Base-by-base conservation (phyloP, 78 protist species). In the Chrysochromulina tobinii region DNA sequence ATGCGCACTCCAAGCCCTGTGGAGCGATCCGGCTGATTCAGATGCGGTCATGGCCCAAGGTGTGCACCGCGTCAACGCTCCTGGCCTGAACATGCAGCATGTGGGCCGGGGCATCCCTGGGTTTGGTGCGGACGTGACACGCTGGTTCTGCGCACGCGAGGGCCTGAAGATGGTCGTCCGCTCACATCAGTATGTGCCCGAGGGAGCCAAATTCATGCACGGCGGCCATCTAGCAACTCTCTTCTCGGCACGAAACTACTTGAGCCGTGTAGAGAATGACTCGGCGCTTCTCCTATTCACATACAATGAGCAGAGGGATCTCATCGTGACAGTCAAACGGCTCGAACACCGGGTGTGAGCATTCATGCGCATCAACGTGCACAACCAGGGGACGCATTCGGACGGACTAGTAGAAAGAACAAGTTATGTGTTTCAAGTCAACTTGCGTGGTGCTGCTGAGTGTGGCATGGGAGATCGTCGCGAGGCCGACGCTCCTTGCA, bases 21-120 rank as follows among this genome's bases (percentile, higher is more conserved):
- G 95, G 95, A 81, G 91, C 38, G 93, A 93, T 50, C 95, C 95
- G 27, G 5, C 72, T 21, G 91, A 85, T 38, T 12, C 59, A n/a
- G 81, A 20, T 21, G 57, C 57, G 23, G 50, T 2, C 21, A 57
- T 72, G 88, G 7, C 68, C 20, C 1, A 2, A 1, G 88, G 88
- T 51, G 88, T 83, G 51, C 88, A 83, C 77, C 2, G 38, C 38
- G 38, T 38, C 38, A 38, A 38, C 38, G 38, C 38, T 38, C 38
- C 38, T 38, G 38, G 38, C 38, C 38, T 38, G 38, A 38, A 38
- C 38, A 38, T 3, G 20, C 15, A 2, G 48, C 77, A 14, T 8
- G 51, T 27, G 7, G 77, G 50, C 4, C 23, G 6, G 9, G 27
- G 7, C 50, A 68, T 68, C 27, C 77, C 77, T 50, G 77, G n/a